Base-by-base conservation (phyloP, 2,329 filamentous ascomycete species). In the Pestalotiopsis sp. region DNA sequence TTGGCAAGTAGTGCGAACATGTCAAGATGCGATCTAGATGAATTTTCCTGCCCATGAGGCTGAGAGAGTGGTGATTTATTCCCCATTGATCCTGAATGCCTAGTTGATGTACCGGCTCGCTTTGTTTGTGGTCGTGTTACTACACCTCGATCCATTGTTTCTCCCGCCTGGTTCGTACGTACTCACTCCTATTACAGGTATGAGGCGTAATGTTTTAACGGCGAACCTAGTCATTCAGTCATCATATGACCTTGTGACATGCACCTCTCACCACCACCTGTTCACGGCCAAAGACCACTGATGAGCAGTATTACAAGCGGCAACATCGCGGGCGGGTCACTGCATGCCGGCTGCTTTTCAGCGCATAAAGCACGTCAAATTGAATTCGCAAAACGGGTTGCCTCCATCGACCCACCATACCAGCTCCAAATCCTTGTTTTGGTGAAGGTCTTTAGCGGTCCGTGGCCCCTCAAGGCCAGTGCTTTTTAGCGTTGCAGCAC, bases 341-440 rank as follows among this genome's bases (percentile, higher is more conserved):
- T 59, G 23, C 23, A 59, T 59, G 57, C 57, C 20, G 57, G 57
- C 17, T 59, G n/a, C 17, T 59, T 52, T 14, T 59, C 57, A 27
- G 11, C 57, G 27, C 57, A 59, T 62, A 20, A 64, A 27, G 61
- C 61, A 25, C 38, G 14, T 31, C 38, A 49, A 64, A 49, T 64
- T 64, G 40, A 40, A 38, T 23, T 23, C 20, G 20, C 27, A 31
- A 38, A 64, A 38, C 25, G 17, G 40, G 61, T 40, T 64, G 38
- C 61, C 61, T 64, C 36, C 40, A 49, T 17, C 20, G 61, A 20
- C 25, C 61, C 61, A 64, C 61, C 25, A 40, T n/a, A 45, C 40
- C 61, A 52, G 61, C 38, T 23, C 6, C 36, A 23, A 27, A 64
- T 64, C 61, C 61, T 40, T 64, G 61, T 64, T 45, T 64, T 13